These are phyloP conservation scores for Cyclocybe cylindracea DNA, from an alignment of 768 basidiomycete species.

Conservation along the genomic window DNA sequence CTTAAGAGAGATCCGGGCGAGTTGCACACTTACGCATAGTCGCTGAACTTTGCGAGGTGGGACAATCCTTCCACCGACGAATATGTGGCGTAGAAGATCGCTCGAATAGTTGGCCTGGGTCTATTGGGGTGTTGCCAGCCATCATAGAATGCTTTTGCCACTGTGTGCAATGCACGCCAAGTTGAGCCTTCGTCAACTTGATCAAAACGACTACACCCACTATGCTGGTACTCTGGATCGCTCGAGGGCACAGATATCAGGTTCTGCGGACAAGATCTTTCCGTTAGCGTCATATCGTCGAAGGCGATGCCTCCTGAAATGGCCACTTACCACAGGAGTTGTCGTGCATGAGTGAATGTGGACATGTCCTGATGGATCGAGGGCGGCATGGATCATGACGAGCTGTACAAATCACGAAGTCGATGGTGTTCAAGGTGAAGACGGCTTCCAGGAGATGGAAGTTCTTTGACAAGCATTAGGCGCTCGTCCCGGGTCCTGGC, in stretches of 20 bases:
- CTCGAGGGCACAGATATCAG: conserved; percentile 21
- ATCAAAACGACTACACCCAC: conserved; percentile 3
- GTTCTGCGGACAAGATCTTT: conserved; percentile 12
- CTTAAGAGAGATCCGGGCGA: too few relatives aligned
- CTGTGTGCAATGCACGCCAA: conserved; percentile 7
- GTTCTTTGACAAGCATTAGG: too few relatives aligned
- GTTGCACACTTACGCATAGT: conserved; percentile 22
- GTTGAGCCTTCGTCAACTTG: not conserved
- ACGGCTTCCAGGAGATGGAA: too few relatives aligned
- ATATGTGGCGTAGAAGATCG: conserved; percentile 30
- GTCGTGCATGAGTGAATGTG: conserved; percentile 23
- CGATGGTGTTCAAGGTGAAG: too few relatives aligned
- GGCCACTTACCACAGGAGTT: conserved; percentile 15
- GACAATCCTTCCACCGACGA: conserved; percentile 16
- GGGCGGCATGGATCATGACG: conserved; percentile 23
- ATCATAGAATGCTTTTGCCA: conserved; percentile 21
- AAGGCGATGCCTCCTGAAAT: not conserved
- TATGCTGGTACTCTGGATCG: conserved; percentile 21
- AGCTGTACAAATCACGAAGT: too few relatives aligned
- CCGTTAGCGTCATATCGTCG: not conserved
- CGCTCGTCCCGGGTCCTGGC: too few relatives aligned
- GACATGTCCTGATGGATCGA: conserved; percentile 24
- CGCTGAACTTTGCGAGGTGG: conserved; percentile 27
- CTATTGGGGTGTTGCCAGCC: conserved; percentile 28
- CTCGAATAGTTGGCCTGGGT: conserved; percentile 18